Evolutionary conservation across 495 filamentous ascomycete species (phyloP).

Genomic region (Hypoxylon intermedium): DNA sequence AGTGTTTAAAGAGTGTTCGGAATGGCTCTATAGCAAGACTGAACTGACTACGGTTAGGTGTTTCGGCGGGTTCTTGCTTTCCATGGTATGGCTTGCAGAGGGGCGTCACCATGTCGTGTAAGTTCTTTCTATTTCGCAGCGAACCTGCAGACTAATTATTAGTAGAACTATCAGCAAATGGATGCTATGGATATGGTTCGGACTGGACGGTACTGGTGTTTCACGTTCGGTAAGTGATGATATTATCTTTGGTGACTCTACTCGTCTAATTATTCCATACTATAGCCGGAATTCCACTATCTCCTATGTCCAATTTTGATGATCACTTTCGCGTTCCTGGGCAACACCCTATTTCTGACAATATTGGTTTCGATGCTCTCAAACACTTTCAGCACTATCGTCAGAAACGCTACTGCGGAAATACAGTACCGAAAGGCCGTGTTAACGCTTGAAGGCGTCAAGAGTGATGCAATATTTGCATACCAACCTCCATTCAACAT

Average conservation of each 20-base stretch:
- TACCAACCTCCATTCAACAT: constrained; percentile 79
- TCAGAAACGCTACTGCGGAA: constrained; percentile 69
- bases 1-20: background rate
- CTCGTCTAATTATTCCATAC: background rate
- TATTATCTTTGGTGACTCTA: background rate
- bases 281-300: constrained; percentile 65
- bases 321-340: constrained; percentile 74
- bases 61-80: constrained; percentile 73
- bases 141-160: constrained; percentile 21
- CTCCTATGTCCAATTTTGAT: constrained; percentile 72
- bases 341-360: constrained; percentile 78
- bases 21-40: background rate
- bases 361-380: constrained; percentile 78
- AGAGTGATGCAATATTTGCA: constrained; percentile 74
- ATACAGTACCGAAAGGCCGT: constrained; percentile 75
- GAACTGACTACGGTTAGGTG: constrained; percentile 47
- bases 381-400: constrained; percentile 73
- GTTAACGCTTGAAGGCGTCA: constrained; percentile 78
- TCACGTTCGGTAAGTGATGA: constrained; percentile 58
- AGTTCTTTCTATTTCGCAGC: constrained; percentile 8
- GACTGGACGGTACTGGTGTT: constrained; percentile 75
- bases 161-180: constrained; percentile 72
- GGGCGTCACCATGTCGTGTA: constrained; percentile 53
- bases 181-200: constrained; percentile 86
- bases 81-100: constrained; percentile 70